Evolutionary conservation across 2,329 filamentous ascomycete species (phyloP), one percentile per base, ranked within the genome.

Genomic region (Aspergillus sp.): DNA sequence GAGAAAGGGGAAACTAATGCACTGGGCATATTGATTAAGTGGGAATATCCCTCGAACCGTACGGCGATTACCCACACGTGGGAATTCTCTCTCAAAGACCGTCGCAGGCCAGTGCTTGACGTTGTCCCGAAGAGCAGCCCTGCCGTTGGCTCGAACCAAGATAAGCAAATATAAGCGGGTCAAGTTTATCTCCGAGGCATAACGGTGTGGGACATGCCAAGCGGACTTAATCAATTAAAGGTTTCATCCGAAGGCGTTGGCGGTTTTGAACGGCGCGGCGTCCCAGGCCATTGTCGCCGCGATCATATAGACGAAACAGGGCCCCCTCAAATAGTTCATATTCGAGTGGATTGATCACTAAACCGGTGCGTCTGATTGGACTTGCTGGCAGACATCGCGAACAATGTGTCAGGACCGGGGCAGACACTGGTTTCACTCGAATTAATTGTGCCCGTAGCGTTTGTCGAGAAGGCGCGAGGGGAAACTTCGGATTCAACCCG

Each of bases 251-350:
- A 54, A 32, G 53, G 57, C 54, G 26, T 55, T 57, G 52, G 58
- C 42, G 14, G 62, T 64, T 64, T 61, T 5, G 60, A 61, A 54
- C 32, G 36, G 36, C 46, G 39, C 56, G 55, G 22, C 52, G 46
- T 45, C 12, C 56, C 47, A 49, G 18, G 49, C 31, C 49, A 31
- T 54, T 49, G 42, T 29, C 56, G 54, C 54, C 57, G 26, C 57
- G 50, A 20, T 51, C 51, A 61, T 64, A n/a, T 61, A 64, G 20
- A 20, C 56, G 54, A 63, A 64, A 64, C 61, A 55, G 7, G 6
- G 26, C 20, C 32, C 26, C 45, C 36, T 31, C 55, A 39, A 26
- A 52, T 56, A 52, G 58, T 57, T 57, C 50, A 31, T 24, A 45
- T 39, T 20, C 16, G n/a, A 49, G 60, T 53, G 58, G 61, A 54